Evolutionary conservation across 805 yeast species (phyloP), one percentile per base, ranked within the genome.

Genomic region (Saturnispora saitoi): DNA sequence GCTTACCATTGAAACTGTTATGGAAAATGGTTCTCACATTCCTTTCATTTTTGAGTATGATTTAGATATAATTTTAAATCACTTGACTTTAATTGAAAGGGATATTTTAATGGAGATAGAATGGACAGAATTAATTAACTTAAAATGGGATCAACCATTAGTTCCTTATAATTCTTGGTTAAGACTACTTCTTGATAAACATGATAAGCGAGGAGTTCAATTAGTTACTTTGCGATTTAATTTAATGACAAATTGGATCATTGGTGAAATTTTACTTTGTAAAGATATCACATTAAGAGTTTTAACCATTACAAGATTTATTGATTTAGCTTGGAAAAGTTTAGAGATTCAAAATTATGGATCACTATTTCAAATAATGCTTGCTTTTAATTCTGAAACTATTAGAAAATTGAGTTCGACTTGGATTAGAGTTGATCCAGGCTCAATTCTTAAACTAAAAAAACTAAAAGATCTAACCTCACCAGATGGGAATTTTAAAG

Each of bases 211-310:
- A n/a, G 96, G 97, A 0, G 80, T 89, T 32, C 87, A 86, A 53
- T 67, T 91, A 43, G 88, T 87, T 11, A 81, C 88, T 36, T 75
- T 95, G 0, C 71, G 99, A 51, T 93, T 90, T 71, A 90, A 91
- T 60, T 68, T 91, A 51, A 81, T 86, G 69, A 90, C 86, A 6
- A 87, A 86, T 57, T 91, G 98, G 98, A 81, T 90, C 37, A 80
- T 86, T 31, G 86, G 96, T 0, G 96, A 91, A 67, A 78, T 93
- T 48, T 64, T 88, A 14, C 68, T 91, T 51, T 87, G 96, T 9
- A 72, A 71, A 48, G 69, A 73, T 39, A 70, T 76, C 24, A 70
- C 69, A 3, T 77, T 86, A 55, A 72, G 91, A 54, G 77, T 80
- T 39, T 72, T 78, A 48, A 75, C 90, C 1, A 76, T 90, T n/a